Conservation (phyloP, 352 stramenopile genomes). For the Plasmopara viticola region DNA sequence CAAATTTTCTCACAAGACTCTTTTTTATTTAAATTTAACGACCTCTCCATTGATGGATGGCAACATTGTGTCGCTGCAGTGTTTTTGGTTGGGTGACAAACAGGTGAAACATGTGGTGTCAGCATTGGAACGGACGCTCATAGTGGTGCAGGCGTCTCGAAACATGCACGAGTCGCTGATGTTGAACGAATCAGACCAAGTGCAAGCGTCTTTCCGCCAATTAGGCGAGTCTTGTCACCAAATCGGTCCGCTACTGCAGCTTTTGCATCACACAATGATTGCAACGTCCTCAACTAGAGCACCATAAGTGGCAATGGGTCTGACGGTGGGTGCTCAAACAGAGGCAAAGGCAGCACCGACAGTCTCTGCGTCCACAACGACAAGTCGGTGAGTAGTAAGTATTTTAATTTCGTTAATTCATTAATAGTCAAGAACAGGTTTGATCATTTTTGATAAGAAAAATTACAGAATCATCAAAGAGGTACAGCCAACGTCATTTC, state of each 20-base stretch:
- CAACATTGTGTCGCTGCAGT: slow-evolving; percentile 13
- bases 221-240: slow-evolving; percentile 17
- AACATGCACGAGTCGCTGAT: slow-evolving; percentile 18
- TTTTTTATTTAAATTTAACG: too few relatives aligned
- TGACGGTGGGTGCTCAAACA: not conserved
- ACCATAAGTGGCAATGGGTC: not conserved
- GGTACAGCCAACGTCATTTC: too few relatives aligned
- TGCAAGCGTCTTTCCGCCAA: slow-evolving; percentile 15
- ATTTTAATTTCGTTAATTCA: too few relatives aligned
- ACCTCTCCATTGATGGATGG: slow-evolving; percentile 13
- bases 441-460: too few relatives aligned
- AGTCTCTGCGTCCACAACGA: slow-evolving; percentile 6
- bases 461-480: too few relatives aligned
- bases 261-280: slow-evolving; percentile 13
- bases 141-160: slow-evolving; percentile 15
- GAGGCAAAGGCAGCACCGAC: slow-evolving; percentile 3
- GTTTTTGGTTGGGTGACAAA: slow-evolving; percentile 7
- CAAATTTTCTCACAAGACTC: too few relatives aligned
- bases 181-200: slow-evolving; percentile 11
- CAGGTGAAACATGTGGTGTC: slow-evolving; percentile 10
- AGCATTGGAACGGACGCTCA: slow-evolving; percentile 9
- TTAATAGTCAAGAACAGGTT: too few relatives aligned
- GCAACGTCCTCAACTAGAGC: slow-evolving; percentile 1
- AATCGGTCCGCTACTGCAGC: slow-evolving; percentile 12
- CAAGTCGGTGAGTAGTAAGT: not conserved